Conservation (phyloP, 768 basidiomycete genomes). For the Boletus rex-veris region DNA sequence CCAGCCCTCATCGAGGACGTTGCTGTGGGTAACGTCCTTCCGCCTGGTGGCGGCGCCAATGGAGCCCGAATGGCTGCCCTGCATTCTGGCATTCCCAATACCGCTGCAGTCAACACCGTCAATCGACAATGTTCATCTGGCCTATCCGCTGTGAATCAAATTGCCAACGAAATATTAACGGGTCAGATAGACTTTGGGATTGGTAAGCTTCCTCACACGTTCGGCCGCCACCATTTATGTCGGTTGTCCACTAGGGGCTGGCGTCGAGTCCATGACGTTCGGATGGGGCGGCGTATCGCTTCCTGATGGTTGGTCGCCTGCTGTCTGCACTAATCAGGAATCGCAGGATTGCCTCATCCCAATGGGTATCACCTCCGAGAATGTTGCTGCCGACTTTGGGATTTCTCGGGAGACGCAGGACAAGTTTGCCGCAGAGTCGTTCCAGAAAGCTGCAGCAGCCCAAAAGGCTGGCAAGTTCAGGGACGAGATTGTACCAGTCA, state of each 20-base stretch:
- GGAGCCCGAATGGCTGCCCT: constrained; percentile 86
- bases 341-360: constrained; percentile 81
- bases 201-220: constrained; percentile 43
- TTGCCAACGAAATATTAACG: constrained; percentile 72
- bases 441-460: constrained; percentile 79
- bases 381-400: constrained; percentile 74
- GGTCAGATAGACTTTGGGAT: constrained; percentile 91
- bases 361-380: constrained; percentile 95
- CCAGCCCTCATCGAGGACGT: constrained; percentile 83
- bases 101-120: constrained; percentile 71
- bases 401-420: constrained; percentile 79
- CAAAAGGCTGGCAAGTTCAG: constrained; percentile 80
- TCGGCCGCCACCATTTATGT: not conserved
- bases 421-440: constrained; percentile 78
- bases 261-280: constrained; percentile 87
- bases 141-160: constrained; percentile 74
- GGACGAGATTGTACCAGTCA: constrained; percentile 81
- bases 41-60: constrained; percentile 77
- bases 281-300: constrained; percentile 61
- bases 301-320: constrained; percentile 59
- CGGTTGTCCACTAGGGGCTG: constrained; percentile 52
- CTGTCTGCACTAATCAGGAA: constrained; percentile 60
- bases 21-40: constrained; percentile 84
- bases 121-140: constrained; percentile 92
- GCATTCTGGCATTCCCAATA: constrained; percentile 79